Conservation (phyloP, 2,329 filamentous ascomycete genomes). For the Fusarium protoensiforme region DNA sequence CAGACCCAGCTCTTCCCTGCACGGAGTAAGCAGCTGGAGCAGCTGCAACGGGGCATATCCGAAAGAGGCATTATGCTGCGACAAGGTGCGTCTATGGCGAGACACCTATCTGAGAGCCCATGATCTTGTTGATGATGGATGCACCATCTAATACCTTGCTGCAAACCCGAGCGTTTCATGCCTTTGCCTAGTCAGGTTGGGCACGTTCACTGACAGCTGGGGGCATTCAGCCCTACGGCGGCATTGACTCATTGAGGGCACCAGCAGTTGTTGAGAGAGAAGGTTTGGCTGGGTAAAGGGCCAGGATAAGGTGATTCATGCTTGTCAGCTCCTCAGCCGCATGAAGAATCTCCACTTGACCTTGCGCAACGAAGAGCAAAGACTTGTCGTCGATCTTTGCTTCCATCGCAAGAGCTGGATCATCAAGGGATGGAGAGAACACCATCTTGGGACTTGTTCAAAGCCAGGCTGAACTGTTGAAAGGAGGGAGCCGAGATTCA, state of each 20-base stretch:
- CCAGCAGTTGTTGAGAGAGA: not conserved
- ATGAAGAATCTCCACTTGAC: not conserved
- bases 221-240: not conserved
- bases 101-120: not conserved
- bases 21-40: not conserved
- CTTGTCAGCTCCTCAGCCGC: not conserved
- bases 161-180: not conserved
- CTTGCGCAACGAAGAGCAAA: not conserved
- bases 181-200: not conserved
- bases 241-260: not conserved
- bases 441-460: not conserved
- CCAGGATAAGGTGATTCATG: not conserved
- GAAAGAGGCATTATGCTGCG: not conserved
- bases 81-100: not conserved
- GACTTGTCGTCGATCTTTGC: not conserved
- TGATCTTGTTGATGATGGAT: not conserved
- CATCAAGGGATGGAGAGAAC: not conserved
- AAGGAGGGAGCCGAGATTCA: not conserved
- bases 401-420: not conserved
- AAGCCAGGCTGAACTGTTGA: not conserved
- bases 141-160: not conserved
- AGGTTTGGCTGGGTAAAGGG: not conserved
- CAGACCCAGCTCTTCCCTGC: not conserved
- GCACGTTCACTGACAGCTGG: not conserved
- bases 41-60: not conserved